These are phyloP conservation scores for Venturia effusa DNA, from an alignment of 2,329 filamentous ascomycete species.

Conservation along the genomic window DNA sequence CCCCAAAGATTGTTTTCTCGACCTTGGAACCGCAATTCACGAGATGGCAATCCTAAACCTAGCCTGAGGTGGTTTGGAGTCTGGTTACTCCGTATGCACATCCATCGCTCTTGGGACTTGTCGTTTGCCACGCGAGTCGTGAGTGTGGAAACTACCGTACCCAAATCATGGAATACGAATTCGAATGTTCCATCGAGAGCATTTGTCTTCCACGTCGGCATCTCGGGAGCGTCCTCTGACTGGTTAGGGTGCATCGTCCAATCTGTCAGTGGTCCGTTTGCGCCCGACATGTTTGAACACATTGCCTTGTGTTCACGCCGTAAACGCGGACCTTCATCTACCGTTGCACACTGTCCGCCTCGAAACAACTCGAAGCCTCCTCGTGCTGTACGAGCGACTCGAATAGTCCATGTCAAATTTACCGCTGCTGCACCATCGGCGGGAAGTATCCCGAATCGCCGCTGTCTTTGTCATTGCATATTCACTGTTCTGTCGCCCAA, in stretches of 20 bases:
- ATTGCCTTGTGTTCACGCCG: neutral
- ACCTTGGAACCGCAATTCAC: neutral
- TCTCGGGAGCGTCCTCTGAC: neutral
- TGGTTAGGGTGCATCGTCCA: neutral
- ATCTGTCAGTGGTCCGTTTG: neutral
- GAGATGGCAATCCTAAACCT: neutral
- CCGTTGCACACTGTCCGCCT: neutral
- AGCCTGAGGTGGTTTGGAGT: neutral
- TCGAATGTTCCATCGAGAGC: neutral
- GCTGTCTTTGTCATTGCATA: neutral
- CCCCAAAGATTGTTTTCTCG: neutral
- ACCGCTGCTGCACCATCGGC: neutral
- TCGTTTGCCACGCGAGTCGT: neutral
- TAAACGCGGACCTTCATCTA: neutral
- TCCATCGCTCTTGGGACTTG: neutral
- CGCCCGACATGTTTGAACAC: neutral
- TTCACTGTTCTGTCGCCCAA: neutral
- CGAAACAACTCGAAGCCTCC: neutral
- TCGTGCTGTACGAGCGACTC: neutral
- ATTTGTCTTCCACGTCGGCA: neutral
- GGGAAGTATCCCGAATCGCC: neutral
- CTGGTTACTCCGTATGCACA: neutral
- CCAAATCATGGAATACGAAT: neutral
- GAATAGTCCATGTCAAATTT: neutral
- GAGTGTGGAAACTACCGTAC: neutral